Evolutionary conservation across 768 basidiomycete genomes (phyloP), one percentile per base, ranked within the genome.

Genomic region (Mycena haematopus): DNA sequence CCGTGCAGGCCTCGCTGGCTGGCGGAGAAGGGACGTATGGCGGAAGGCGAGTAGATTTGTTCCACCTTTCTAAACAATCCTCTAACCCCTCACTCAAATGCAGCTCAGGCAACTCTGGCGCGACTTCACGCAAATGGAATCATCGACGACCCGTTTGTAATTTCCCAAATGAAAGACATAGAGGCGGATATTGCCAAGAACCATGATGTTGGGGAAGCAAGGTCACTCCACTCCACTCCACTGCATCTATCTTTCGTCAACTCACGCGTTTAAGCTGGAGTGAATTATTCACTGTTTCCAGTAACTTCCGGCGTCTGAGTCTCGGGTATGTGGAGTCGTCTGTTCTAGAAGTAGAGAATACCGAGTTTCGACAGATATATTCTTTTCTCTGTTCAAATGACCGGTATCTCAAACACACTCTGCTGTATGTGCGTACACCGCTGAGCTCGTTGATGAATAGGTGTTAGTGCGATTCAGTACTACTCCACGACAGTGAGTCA

Each of bases 321-420:
- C 76, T 84, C 17, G 82, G 82, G 73, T 78, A 49, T 27, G 72
- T 72, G 15, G 11, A 31, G 56, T 53, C 71, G 75, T n/a, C 49
- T 22, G 3, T 47, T 29, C 14, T 19, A 8, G 19, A 25, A 44
- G 6, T 14, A 15, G 15, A 29, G 68, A 62, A 65, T 62, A 66
- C 66, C 40, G 5, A 53, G 1, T 24, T 6, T 19, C 11, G 22
- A 25, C 36, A 65, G 63, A 52, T 78, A 77, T 62, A 80, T 82
- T 44, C 72, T 82, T 1, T 84, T 84, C 68, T 82, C 82, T 9
- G 83, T 85, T 10, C 86, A 87, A 66, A 85, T 86, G 83, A 87
- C 86, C 10, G 85, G 82, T 71, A n/a, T 2, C 65, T 61, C 38
- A 9, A 25, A n/a, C n/a, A n/a, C n/a, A n/a, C n/a, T 35, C 1